A percentile compares a stretch with the other conserved stretches of the same genome.
These are phyloP conservation scores for Murraya koenigii DNA, from an alignment of 345 rosid species.

Conservation along the genomic window DNA sequence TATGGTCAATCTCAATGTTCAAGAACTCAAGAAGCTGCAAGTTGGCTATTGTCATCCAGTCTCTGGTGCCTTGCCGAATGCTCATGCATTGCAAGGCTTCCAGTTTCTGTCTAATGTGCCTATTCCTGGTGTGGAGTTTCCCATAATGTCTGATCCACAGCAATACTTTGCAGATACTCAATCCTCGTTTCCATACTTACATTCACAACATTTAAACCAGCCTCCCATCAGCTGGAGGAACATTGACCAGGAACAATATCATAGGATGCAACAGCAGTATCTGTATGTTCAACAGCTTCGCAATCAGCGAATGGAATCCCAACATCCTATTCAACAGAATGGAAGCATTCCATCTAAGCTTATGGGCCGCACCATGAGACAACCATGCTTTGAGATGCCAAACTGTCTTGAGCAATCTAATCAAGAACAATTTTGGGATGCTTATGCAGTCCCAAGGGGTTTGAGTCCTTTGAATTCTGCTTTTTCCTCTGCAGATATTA, in stretches of 20 bases:
- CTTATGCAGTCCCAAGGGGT: conserved; percentile 34
- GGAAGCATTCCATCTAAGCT: conserved; percentile 28
- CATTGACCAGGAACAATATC: conserved; percentile 48
- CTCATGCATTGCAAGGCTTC: conserved; percentile 44
- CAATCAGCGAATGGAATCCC: conserved; percentile 37
- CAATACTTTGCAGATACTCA: conserved; percentile 45
- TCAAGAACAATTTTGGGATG: conserved; percentile 45
- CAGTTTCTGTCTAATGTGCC: conserved; percentile 36
- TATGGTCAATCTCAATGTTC: conserved; percentile 29
- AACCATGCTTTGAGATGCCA: conserved; percentile 44
- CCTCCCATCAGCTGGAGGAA: conserved; percentile 45
- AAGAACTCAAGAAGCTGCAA: conserved; percentile 41
- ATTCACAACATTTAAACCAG: conserved; percentile 34
- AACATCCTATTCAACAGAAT: conserved; percentile 35
- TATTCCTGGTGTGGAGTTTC: conserved; percentile 40
- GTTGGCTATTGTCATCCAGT: conserved; percentile 37
- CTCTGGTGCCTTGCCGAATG: conserved; percentile 35
- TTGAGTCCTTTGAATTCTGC: conserved; percentile 31
- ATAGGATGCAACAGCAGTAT: conserved; percentile 41
- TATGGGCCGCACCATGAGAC: conserved; percentile 30
- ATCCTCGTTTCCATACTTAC: conserved; percentile 40
- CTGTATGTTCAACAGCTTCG: conserved; percentile 44
- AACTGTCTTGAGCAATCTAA: conserved; percentile 38
- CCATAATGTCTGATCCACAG: conserved; percentile 41
- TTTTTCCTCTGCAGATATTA: conserved; percentile 26